phyloP scores from a whole-genome alignment of 2,329 filamentous ascomycete species.

The Fusarium ramigenum region DNA sequence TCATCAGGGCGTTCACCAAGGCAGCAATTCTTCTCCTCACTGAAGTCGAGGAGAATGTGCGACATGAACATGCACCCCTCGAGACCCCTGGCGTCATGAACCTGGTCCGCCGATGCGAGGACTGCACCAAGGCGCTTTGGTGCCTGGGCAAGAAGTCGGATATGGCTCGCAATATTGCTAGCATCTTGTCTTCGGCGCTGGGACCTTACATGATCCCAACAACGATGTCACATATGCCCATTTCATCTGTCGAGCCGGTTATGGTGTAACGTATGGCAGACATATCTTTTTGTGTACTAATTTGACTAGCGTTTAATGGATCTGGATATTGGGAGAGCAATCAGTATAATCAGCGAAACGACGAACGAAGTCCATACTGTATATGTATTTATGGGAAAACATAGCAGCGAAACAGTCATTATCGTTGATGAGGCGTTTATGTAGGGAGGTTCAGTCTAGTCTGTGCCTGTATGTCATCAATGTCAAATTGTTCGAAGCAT shows the following conservation, averaged over 20 bases:
- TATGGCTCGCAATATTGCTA: conserved; percentile 48
- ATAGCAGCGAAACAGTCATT: conserved; percentile 21
- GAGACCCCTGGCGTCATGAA: conserved; percentile 36
- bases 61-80: conserved; percentile 38
- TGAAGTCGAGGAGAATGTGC: conserved; percentile 42
- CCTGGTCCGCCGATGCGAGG: conserved; percentile 52
- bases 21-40: conserved; percentile 54
- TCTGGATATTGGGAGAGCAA: conserved; percentile 12
- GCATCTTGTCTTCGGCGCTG: conserved; percentile 39
- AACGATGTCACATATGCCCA: conserved; percentile 23
- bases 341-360: conserved; percentile 11
- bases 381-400: conserved; percentile 13
- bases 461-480: background rate
- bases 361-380: background rate
- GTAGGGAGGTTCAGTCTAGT: background rate
- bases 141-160: conserved; percentile 66
- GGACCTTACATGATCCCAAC: conserved; percentile 40
- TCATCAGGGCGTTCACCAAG: conserved; percentile 63
- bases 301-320: background rate
- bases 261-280: conserved; percentile 19
- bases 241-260: conserved; percentile 22
- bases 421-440: background rate
- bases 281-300: background rate
- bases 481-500: background rate
- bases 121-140: conserved; percentile 63